Percentiles rank a stretch among this genome's conserved stretches.
Evolutionary conservation across 345 rosid species (phyloP).

Genomic region (Eucalyptus pauciflora): DNA sequence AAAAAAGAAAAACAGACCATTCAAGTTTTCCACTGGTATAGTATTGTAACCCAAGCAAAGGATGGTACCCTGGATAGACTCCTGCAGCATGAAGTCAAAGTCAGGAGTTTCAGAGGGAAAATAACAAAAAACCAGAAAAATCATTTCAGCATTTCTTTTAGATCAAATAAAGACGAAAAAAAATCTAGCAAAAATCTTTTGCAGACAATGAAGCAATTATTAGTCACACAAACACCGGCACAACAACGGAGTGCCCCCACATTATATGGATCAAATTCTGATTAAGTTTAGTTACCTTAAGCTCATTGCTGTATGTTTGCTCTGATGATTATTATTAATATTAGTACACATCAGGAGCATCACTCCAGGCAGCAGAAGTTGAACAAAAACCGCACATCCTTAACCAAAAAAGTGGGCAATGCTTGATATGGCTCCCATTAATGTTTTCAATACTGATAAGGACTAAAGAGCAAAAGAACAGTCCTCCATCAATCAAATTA

Average conservation of each 20-base stretch:
- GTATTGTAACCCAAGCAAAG: constrained; percentile 77
- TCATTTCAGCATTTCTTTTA: background rate
- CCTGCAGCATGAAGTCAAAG: constrained; percentile 23
- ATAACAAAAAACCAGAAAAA: background rate
- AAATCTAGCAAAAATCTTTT: background rate
- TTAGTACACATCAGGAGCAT: background rate
- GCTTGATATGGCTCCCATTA: background rate
- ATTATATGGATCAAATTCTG: background rate
- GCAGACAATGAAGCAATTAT: background rate
- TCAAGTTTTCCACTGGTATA: constrained; percentile 89
- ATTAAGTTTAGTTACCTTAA: background rate
- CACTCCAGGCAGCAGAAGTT: background rate
- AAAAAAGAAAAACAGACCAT: constrained; percentile 33
- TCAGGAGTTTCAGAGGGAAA: background rate
- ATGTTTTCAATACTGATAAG: background rate
- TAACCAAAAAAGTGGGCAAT: background rate
- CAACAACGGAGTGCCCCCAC: background rate
- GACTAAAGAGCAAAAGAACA: background rate
- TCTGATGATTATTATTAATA: background rate
- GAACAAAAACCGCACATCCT: background rate
- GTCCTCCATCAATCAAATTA: background rate
- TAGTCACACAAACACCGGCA: background rate
- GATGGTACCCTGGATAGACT: constrained; percentile 69
- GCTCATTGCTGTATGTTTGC: background rate
- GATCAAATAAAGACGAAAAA: background rate